A percentile compares a stretch with the other conserved stretches of the same genome.
Conservation (phyloP, 1,139 yeast species). For the Yamadazyma spencermartinsiae region DNA sequence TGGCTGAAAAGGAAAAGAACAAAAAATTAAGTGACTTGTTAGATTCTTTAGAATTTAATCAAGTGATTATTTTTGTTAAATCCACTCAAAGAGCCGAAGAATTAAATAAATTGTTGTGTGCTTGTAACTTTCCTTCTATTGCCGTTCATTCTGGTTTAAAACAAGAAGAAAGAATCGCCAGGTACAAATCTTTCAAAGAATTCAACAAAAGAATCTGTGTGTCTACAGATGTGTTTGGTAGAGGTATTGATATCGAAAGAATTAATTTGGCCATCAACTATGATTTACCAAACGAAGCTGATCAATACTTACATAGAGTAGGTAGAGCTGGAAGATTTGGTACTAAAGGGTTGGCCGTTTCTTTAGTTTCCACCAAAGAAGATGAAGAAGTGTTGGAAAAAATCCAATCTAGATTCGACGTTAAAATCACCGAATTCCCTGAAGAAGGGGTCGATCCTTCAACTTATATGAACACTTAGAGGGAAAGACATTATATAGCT, state of each 20-base stretch:
- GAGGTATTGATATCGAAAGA: conserved; percentile 99
- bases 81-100: conserved; percentile 92
- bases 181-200: conserved; percentile 95
- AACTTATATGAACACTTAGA: conserved; percentile 92
- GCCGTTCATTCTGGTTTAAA: conserved; percentile 96
- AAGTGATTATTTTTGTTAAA: conserved; percentile 94
- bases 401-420: conserved; percentile 97
- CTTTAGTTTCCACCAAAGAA: conserved; percentile 81
- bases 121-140: conserved; percentile 95
- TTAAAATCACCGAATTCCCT: conserved; percentile 91
- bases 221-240: conserved; percentile 96
- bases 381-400: conserved; percentile 90
- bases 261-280: conserved; percentile 97
- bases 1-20: conserved; percentile 91
- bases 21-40: conserved; percentile 88
- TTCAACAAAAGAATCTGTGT: conserved; percentile 99
- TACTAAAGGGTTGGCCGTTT: conserved; percentile 96
- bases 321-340: conserved; percentile 99
- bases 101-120: conserved; percentile 84
- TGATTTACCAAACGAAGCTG: conserved; percentile 89
- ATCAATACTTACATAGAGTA: conserved; percentile 97
- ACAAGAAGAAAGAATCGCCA: conserved; percentile 97
- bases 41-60: conserved; percentile 95
- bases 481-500: no score
- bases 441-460: conserved; percentile 98